phyloP scores from a whole-genome alignment of 176 grass and related monocot genomes.

The Bothriochloa decipiens region DNA sequence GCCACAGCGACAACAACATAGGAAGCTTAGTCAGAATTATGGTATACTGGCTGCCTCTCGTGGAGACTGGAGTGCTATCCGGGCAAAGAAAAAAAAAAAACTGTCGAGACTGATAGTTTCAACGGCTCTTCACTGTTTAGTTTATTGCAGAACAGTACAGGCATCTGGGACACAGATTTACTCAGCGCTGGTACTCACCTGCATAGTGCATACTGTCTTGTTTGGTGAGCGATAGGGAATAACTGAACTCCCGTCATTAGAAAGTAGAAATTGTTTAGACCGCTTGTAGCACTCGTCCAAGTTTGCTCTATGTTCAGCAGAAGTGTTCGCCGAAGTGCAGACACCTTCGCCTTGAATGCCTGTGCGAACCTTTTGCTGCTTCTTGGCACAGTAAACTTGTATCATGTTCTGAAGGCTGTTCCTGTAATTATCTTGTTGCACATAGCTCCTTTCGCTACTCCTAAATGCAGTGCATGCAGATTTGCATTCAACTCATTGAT shows the following conservation, averaged over 20 bases:
- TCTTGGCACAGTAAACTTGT: background rate
- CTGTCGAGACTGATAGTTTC: background rate
- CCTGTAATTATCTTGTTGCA: background rate
- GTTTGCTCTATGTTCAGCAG: slow-evolving; percentile 17
- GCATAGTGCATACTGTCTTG: background rate
- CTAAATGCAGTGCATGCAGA: slow-evolving; percentile 1
- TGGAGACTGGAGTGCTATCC: background rate
- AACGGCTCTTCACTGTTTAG: slow-evolving; percentile 29
- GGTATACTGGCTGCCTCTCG: background rate
- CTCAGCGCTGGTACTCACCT: slow-evolving; percentile 17
- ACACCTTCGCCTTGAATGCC: background rate
- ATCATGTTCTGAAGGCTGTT: slow-evolving; percentile 25
- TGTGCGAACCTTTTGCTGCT: background rate
- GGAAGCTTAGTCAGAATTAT: background rate
- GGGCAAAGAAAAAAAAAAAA: background rate
- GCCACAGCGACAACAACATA: background rate
- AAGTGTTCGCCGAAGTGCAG: slow-evolving; percentile 19
- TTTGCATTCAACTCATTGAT: slow-evolving; percentile 18
- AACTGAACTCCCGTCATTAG: background rate
- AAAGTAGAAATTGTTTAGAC: slow-evolving; percentile 14
- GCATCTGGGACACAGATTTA: slow-evolving; percentile 22
- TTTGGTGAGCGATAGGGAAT: slow-evolving; percentile 16
- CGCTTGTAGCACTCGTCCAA: background rate
- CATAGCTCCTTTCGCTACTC: background rate
- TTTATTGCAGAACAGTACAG: slow-evolving; percentile 4